Evolutionary conservation across 257 asterid species (phyloP), one percentile per base, ranked within the genome.

Genomic region (Agastache rugosa): DNA sequence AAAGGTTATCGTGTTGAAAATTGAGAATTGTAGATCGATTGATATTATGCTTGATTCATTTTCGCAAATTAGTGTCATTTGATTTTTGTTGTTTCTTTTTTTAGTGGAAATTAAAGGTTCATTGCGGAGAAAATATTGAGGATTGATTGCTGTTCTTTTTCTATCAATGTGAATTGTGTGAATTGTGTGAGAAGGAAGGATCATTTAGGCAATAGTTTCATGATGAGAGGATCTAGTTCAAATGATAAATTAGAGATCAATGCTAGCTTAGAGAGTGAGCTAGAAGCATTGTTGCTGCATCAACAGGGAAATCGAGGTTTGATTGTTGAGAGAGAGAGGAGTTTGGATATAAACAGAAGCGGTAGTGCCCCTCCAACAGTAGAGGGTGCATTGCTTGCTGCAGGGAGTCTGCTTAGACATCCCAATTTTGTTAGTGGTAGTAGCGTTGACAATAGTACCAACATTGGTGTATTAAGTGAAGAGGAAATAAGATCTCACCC

Each of bases 351-450:
- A 39, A 80, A 80, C 31, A 70, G 97, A 77, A 89, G 97, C 67
- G 97, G 96, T 11, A 91, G 98, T 59, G 98, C 96, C 3, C 97
- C 96, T 6, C 97, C 97, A 15, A 83, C 92, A 0, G 85, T 93
- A n/a, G 96, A 89, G 72, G 96, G 90, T 41, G 89, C 97, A 1
- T 59, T 88, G 39, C 82, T 75, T 53, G 84, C 89, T 11, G 86
- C 86, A 16, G 87, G 87, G 42, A 84, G 87, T 77, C 81, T 90
- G 10, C 77, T 77, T 11, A 59, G 72, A 58, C 74, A 82, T 44
- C 88, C 89, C 3, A 83, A 82, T 79, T 79, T 81, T 16, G 54
- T 71, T 6, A 78, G 73, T 35, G 62, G 59, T 72, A 72, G 69
- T 39, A 44, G 67, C 59, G 17, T 67, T 25, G 60, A 39, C 4